Conservation (phyloP, 2,329 filamentous ascomycete genomes). For the Beauveria asiatica region DNA sequence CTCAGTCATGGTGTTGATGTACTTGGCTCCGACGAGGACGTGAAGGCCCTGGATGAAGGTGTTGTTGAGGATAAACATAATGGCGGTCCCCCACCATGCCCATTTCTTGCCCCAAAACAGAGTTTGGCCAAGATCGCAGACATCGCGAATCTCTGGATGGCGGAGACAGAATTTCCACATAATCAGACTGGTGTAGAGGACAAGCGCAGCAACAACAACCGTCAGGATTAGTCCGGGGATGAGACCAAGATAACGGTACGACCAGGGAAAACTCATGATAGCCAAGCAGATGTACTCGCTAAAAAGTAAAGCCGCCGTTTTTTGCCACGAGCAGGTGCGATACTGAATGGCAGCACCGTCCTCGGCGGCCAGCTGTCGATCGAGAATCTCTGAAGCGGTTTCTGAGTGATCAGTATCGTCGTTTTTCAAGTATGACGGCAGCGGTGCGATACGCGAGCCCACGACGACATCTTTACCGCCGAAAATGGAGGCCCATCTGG, state of each 20-base stretch:
- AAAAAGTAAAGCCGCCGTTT: constrained; percentile 85
- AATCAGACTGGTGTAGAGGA: constrained; percentile 63
- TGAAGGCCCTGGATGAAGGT: constrained; percentile 82
- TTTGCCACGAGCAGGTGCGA: constrained; percentile 87
- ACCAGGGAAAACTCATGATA: constrained; percentile 95
- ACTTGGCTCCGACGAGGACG: constrained; percentile 76
- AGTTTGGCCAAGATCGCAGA: constrained; percentile 93
- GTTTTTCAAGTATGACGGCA: constrained; percentile 32
- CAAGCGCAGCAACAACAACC: constrained; percentile 64
- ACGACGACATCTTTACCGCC: constrained; percentile 33
- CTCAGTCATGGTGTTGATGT: constrained; percentile 79
- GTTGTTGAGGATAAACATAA: constrained; percentile 93
- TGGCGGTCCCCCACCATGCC: constrained; percentile 49
- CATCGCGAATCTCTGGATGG: constrained; percentile 84
- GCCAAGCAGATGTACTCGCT: constrained; percentile 88
- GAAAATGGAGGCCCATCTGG: constrained; percentile 27
- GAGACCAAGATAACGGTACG: constrained; percentile 78
- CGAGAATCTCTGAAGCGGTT: constrained; percentile 40
- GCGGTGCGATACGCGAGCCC: constrained; percentile 43
- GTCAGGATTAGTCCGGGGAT: constrained; percentile 81
- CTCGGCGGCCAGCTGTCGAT: constrained; percentile 67
- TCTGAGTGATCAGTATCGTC: constrained; percentile 35
- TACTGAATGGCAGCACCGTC: constrained; percentile 78
- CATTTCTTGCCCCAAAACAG: constrained; percentile 79
- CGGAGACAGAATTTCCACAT: constrained; percentile 81